These are phyloP conservation scores for Pseudocohnilembus persalinus DNA, from an alignment of 169 alveolate genomes.

Conservation along the genomic window DNA sequence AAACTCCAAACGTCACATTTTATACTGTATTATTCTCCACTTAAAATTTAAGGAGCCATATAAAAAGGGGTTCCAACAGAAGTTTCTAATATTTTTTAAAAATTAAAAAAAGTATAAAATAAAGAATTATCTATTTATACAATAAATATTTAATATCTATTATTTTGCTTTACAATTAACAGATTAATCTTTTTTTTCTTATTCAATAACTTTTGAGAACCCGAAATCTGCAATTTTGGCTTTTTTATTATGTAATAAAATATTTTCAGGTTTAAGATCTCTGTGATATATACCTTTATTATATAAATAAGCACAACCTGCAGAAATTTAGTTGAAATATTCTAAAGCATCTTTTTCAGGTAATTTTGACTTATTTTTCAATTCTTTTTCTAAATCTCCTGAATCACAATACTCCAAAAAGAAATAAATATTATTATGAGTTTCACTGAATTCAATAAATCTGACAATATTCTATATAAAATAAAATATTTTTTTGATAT, in stretches of 20 bases:
- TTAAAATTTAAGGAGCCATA: constrained; percentile 76
- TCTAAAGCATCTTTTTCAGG: constrained; percentile 37
- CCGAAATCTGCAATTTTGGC: constrained; percentile 86
- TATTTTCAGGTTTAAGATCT: constrained; percentile 82
- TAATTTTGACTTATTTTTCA: constrained; percentile 32
- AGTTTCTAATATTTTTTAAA: constrained; percentile 1
- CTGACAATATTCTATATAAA: constrained; percentile 47
- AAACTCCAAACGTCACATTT: constrained; percentile 83
- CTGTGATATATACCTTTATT: constrained; percentile 71
- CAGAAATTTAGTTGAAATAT: constrained; percentile 40
- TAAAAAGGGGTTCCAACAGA: constrained; percentile 79
- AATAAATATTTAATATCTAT: too few species aligned
- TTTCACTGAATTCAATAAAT: constrained; percentile 47
- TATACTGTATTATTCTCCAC: constrained; percentile 57
- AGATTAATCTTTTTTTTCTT: constrained; percentile 20
- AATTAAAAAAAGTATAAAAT: background rate
- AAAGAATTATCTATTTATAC: too few species aligned
- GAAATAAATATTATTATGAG: constrained; percentile 59
- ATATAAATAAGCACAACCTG: constrained; percentile 65
- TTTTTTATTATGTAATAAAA: constrained; percentile 67
- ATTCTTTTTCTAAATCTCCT: constrained; percentile 52
- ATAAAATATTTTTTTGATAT: too few species aligned
- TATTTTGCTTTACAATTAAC: background rate
- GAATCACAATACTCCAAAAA: constrained; percentile 72
- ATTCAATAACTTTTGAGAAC: constrained; percentile 66